Base-by-base conservation (phyloP, 1,284 basidiomycete genomes). In the Ustilago sp. region DNA sequence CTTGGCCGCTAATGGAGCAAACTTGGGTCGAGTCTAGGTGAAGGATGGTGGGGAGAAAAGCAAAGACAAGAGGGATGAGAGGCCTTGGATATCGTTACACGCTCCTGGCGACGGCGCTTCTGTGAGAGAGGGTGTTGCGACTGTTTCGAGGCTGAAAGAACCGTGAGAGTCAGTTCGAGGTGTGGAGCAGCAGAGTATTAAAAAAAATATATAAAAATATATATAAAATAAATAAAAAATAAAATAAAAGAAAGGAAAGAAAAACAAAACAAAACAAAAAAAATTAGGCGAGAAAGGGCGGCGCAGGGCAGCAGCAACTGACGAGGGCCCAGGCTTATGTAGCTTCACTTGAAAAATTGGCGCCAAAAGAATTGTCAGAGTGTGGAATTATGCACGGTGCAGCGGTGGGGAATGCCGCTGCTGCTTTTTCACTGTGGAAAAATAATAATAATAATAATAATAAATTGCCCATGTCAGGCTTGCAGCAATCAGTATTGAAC, bases 281-380 rank as follows among this genome's bases (percentile, higher is more conserved):
- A 34, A 53, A 36, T 38, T 53, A 53, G 32, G 51, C 51, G 34
- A 53, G 51, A 38, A n/a, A 53, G 51, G 45, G 9, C 8, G 12
- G 45, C 23, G 45, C 19, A 48, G 12, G 9, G 23, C 23, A 50
- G 48, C 48, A 50, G 48, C 48, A 50, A 38, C 36, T 38, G 9
- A 45, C 13, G 15, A 50, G 48, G 48, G 48, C 48, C 48, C 48
- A 50, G 48, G 48, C 48, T 50, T 15, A 9, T 9, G 38, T 39
- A 11, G 38, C 11, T 15, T 11, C 38, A 39, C 38, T 1, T 11
- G 38, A 39, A 39, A 23, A 23, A 23, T 23, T 23, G 23, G 23
- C 23, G 38, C 38, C 38, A 39, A 9, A 39, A 9, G 9, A 15
- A 39, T 15, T 39, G 38, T 11, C 38, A 11, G 38, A 39, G 11